Conservation (phyloP, 2,329 filamentous ascomycete species). For the Bipolaris zeicola region DNA sequence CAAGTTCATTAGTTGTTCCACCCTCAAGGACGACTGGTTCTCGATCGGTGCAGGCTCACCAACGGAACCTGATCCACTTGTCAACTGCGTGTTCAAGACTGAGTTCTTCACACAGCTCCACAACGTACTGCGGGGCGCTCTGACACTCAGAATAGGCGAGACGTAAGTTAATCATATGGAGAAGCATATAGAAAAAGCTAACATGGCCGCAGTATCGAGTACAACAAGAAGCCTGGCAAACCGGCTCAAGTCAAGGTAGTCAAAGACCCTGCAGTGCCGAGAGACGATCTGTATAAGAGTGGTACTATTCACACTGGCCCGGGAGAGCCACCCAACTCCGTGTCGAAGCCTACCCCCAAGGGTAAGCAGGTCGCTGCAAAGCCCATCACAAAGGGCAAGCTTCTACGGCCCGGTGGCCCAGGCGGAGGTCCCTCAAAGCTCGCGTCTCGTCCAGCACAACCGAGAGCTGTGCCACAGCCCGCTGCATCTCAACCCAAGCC, state of each 20-base stretch:
- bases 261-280: slow-evolving; percentile 76
- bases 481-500: slow-evolving; percentile 54
- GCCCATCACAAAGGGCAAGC: slow-evolving; percentile 90
- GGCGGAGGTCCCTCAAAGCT: slow-evolving; percentile 78
- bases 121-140: slow-evolving; percentile 75
- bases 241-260: slow-evolving; percentile 84
- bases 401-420: slow-evolving; percentile 89
- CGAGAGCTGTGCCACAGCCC: slow-evolving; percentile 40
- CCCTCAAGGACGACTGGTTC: slow-evolving; percentile 93
- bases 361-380: slow-evolving; percentile 84
- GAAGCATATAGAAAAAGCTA: slow-evolving; percentile 20
- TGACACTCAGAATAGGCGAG: slow-evolving; percentile 82
- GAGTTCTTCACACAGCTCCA: slow-evolving; percentile 95
- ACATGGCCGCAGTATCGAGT: slow-evolving; percentile 69
- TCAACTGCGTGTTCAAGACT: slow-evolving; percentile 95
- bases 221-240: slow-evolving; percentile 97
- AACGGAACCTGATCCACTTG: slow-evolving; percentile 88
- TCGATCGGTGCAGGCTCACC: slow-evolving; percentile 86
- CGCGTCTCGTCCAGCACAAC: slow-evolving; percentile 56
- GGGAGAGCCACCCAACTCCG: slow-evolving; percentile 82
- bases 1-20: slow-evolving; percentile 83
- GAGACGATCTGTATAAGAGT: slow-evolving; percentile 91
- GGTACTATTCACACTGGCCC: slow-evolving; percentile 83
- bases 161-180: slow-evolving; percentile 50
- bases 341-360: slow-evolving; percentile 83